Base-by-base conservation (phyloP, 208 protist genomes). In the Balamuthia mandrillaris region DNA sequence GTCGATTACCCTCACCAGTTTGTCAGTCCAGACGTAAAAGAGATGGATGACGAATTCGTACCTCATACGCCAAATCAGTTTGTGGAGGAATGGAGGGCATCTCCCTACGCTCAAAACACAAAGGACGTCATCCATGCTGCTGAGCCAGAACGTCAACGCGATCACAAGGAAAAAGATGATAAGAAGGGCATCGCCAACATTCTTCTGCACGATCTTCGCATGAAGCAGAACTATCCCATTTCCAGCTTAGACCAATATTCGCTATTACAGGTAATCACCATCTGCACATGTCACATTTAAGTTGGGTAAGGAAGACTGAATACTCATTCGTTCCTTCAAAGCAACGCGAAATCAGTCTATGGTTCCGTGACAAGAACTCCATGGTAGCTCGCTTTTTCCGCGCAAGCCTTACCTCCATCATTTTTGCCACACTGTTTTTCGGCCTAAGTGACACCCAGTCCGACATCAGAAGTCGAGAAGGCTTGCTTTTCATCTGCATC, bases 401-500 rank as follows among this genome's bases (percentile, higher is more conserved):
- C 45, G 33, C 35, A 7, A 9, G 56, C 7, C 10, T 81, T 10
- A 37, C 63, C 39, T 37, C 52, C 21, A 7, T 81, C 52, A 41
- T 81, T 31, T 24, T n/a, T 10, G 74, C 49, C 31, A 61, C 49
- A 0, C 74, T 81, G 24, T 81, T 81, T 41, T 41, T 60, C 12
- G 35, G 54, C 1, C 72, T 81, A 9, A 49, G 47, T 33, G 60
- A 63, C 18, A 27, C 52, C 49, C 66, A 45, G 10, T 10, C 33
- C 24, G 21, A 6, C 31, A 35, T 16, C 10, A 16, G n/a, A 18
- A 70, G 14, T n/a, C 12, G n/a, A 27, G 16, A 35, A 18, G 51
- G 54, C 10, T 83, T 83, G 27, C 14, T 83, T 56, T 83, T 79
- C 75, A 47, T 78, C n/a, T 16, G 12, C 21, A 14, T 83, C n/a